Evolutionary conservation across 352 stramenopile genomes (phyloP), one percentile per base, ranked within the genome.

Genomic region (Hyaloperonospora arabidopsidis): DNA sequence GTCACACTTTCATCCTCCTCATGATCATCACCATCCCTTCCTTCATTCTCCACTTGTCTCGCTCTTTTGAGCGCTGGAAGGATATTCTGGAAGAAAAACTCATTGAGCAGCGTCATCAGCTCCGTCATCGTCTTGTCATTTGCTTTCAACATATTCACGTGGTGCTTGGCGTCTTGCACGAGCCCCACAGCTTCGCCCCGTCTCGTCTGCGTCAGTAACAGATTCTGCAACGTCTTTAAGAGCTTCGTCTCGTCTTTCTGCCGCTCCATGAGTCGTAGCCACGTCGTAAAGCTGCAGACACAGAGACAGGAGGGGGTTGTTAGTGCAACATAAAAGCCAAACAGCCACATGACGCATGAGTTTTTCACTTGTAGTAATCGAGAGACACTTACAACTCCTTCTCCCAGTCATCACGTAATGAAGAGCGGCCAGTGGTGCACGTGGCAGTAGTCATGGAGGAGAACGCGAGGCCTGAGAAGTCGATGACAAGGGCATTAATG

Each of bases 231-330:
- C 13, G 17, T 15, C n/a, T 59, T 28, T 2, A 45, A 59, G 5
- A 71, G 36, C 14, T 51, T 34, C 12, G 19, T 36, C n/a, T 49
- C 54, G 19, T 61, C 56, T 10, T 55, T 56, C 22, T 63, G 54
- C 3, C 50, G 59, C 52, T 76, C 63, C 60, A 76, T 70, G 14
- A 76, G 60, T 34, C 61, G 28, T 44, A 72, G n/a, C 67, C 67
- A 76, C 34, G 62, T 69, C 3, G 32, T 59, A 18, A 72, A 61
- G 52, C 64, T 72, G 47, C 49, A 53, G 18, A 2, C 11, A 44
- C n/a, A 22, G 19, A 15, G 2, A 41, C 12, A n/a, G 8, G 13
- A 18, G 19, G 1, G 19, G 19, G n/a, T 22, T 12, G 13, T 44
- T 44, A 11, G 38, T 12, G 15, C 38, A 1, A 22, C 15, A 43